A percentile compares a stretch with the other conserved stretches of the same genome.
These are phyloP conservation scores for Lactarius vividus DNA, from an alignment of 768 basidiomycete species.

Conservation along the genomic window DNA sequence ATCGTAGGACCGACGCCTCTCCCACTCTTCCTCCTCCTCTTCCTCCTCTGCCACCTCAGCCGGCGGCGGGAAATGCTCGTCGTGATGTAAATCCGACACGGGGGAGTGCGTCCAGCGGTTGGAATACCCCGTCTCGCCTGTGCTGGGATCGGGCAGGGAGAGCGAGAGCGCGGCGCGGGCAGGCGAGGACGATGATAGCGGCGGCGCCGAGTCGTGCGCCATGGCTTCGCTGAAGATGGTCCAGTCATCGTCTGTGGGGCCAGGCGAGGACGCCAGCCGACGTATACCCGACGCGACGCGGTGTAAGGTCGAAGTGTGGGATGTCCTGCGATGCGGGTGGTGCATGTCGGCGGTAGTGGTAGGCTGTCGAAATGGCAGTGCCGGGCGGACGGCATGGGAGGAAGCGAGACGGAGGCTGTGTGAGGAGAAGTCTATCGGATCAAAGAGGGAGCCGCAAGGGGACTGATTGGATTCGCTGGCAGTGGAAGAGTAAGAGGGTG, in stretches of 20 bases:
- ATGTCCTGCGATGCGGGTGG: background rate
- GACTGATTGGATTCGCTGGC: background rate
- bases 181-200: background rate
- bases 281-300: constrained; percentile 16
- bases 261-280: background rate
- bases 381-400: background rate
- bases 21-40: background rate
- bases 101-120: constrained; percentile 8
- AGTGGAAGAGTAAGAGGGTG: background rate
- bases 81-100: constrained; percentile 4
- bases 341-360: background rate
- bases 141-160: background rate
- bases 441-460: background rate
- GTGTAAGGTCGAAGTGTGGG: constrained; percentile 8
- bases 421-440: background rate
- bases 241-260: constrained; percentile 19
- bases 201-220: constrained; percentile 11
- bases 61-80: background rate
- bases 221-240: constrained; percentile 25
- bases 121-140: background rate
- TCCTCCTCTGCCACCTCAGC: background rate
- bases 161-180: background rate
- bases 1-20: background rate
- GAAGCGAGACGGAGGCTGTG: background rate
- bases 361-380: background rate